These are phyloP conservation scores for Diutina scorzettiae DNA, from an alignment of 1,139 yeast genomes.

Conservation along the genomic window DNA sequence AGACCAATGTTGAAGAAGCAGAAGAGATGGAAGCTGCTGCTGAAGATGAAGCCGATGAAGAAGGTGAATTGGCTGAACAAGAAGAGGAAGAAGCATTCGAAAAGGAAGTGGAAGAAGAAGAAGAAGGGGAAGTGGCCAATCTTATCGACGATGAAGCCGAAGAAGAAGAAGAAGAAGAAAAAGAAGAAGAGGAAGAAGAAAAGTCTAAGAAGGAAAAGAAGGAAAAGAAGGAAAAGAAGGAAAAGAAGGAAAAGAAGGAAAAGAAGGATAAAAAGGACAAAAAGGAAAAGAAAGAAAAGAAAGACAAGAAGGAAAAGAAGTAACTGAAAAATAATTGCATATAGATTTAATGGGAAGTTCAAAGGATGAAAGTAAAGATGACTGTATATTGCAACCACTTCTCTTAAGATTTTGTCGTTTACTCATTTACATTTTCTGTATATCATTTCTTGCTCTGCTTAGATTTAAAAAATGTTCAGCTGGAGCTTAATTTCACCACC, in stretches of 20 bases:
- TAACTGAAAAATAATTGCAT: neutral
- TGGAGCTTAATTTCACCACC: slow-evolving; percentile 37
- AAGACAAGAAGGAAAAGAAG: neutral
- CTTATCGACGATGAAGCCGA: neutral
- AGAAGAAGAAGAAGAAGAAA: neutral
- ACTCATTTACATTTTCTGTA: neutral
- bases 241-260: neutral
- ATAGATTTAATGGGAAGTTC: no score
- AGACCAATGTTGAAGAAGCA: neutral
- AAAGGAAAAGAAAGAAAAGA: slow-evolving; percentile 1
- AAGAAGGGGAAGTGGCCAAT: neutral
- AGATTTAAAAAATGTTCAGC: slow-evolving; percentile 19
- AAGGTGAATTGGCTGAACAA: neutral
- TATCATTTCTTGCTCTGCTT: neutral
- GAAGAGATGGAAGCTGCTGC: neutral
- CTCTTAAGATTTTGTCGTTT: no score
- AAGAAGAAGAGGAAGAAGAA: neutral
- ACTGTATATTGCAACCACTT: no score
- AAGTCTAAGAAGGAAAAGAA: neutral
- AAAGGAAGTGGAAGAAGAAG: neutral
- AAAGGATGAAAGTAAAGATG: no score
- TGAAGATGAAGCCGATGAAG: neutral
- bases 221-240: slow-evolving; percentile 1
- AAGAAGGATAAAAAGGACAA: slow-evolving; percentile 1
- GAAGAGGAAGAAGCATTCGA: neutral